These are phyloP conservation scores for Xylariales sp. DNA, from an alignment of 2,329 filamentous ascomycete genomes.

Conservation along the genomic window DNA sequence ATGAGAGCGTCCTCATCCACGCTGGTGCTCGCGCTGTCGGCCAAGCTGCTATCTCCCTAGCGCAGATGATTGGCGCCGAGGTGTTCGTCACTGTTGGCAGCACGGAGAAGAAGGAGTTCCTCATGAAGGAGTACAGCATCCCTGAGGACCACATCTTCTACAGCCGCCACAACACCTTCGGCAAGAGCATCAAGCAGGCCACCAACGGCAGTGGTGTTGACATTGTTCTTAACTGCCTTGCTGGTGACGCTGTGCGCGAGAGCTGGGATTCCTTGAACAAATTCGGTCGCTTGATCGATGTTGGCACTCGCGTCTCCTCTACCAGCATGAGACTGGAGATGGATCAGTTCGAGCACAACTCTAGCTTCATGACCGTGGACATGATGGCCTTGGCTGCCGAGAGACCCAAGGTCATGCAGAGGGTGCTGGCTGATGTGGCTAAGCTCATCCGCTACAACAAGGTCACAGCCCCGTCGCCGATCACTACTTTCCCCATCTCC, in stretches of 20 bases:
- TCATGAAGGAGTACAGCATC: constrained; percentile 6
- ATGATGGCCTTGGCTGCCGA: constrained; percentile 35
- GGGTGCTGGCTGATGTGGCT: constrained; percentile 20
- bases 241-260: constrained; percentile 21
- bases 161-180: constrained; percentile 8
- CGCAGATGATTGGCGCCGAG: constrained; percentile 9
- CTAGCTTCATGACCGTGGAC: constrained; percentile 41
- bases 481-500: constrained; percentile 28
- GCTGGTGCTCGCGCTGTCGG: constrained; percentile 8
- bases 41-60: constrained; percentile 9
- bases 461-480: constrained; percentile 25
- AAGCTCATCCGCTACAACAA: constrained; percentile 23
- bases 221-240: constrained; percentile 19
- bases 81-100: constrained; percentile 8
- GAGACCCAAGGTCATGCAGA: constrained; percentile 20
- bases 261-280: constrained; percentile 24
- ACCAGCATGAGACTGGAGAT: constrained; percentile 38
- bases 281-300: constrained; percentile 24
- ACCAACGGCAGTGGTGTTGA: constrained; percentile 8
- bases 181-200: constrained; percentile 1
- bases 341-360: constrained; percentile 42
- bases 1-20: constrained; percentile 8
- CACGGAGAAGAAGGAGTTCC: constrained; percentile 3
- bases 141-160: constrained; percentile 8
- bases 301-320: constrained; percentile 18